These are phyloP conservation scores for Lobosporangium transversale DNA, from an alignment of 192 early-diverging fungal genomes.

Conservation along the genomic window DNA sequence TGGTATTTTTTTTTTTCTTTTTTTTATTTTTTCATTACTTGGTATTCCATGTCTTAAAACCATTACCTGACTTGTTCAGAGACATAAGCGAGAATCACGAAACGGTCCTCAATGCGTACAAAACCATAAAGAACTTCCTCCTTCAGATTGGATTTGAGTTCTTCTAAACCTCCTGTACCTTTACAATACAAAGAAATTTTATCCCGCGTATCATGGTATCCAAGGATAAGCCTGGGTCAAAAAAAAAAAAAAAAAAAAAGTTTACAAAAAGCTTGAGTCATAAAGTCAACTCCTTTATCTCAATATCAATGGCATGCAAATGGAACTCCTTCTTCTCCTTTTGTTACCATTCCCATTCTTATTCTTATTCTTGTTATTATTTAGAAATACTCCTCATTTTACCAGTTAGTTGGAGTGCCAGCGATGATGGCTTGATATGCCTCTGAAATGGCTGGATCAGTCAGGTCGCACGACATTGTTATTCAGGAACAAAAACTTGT, in stretches of 20 bases:
- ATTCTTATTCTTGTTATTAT: too few species aligned
- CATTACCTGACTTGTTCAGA: constrained; percentile 69
- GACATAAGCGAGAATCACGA: constrained; percentile 64
- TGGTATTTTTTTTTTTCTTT: background rate
- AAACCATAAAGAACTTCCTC: constrained; percentile 71
- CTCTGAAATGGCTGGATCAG: constrained; percentile 62
- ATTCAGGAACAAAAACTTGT: background rate
- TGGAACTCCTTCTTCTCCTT: too few species aligned
- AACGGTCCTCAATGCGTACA: constrained; percentile 65
- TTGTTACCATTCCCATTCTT: too few species aligned
- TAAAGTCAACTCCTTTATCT: too few species aligned
- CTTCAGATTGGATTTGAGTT: constrained; percentile 59
- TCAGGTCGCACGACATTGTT: constrained; percentile 70
- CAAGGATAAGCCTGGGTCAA: constrained; percentile 65
- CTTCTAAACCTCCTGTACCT: constrained; percentile 63
- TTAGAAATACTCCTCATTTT: constrained; percentile 7
- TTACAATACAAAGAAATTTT: constrained; percentile 68
- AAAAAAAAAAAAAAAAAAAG: background rate
- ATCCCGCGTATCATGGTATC: constrained; percentile 70
- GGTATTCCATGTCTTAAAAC: background rate
- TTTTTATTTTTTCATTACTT: background rate
- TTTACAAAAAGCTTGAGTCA: too few species aligned
- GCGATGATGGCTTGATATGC: constrained; percentile 63
- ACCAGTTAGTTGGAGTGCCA: constrained; percentile 68
- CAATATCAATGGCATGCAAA: too few species aligned